Base-by-base conservation (phyloP, 148 eudicot species). In the Dysphania ambrosioides region DNA sequence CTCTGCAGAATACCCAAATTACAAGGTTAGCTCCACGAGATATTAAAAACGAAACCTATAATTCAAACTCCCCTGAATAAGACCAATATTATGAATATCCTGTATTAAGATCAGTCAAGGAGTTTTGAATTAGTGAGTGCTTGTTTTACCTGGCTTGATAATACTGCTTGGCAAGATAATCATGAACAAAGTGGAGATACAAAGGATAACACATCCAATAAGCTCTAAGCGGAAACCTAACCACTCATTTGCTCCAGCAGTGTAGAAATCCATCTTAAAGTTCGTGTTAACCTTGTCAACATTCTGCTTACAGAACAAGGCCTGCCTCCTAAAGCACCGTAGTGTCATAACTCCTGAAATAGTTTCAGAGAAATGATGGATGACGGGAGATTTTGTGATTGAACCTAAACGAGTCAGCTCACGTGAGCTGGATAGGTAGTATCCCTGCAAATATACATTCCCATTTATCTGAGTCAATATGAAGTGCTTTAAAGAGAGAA, bases 1-100 rank as follows among this genome's bases (percentile, higher is more conserved):
- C 72, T 86, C 98, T 93, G 88, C 55, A 82, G 21, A 27, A 65
- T 19, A 61, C 3, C 38, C 62, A 70, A 44, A 63, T 70, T 32
- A 61, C 51, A 60, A 47, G 2, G 66, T 62, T 9, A 71, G 49
- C 49, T 34, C 32, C 55, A 70, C 49, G 59, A 24, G 29, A 44
- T 10, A 63, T n/a, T n/a, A 57, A 38, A 61, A 27, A 10, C 8
- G 24, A 61, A 2, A 55, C 62, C 55, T 31, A 53, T 62, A 24
- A 74, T 23, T 34, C 30, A 29, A 44, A 21, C 7, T 30, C 24
- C 19, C 19, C 24, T 27, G 2, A 58, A 58, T 57, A 57, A 11
- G 27, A 6, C 2, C 16, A 30, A 63, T 19, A 63, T 44, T 55
- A 47, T 65, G 32, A 24, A 31, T 34, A 66, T 16, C 23, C 2